Evolutionary conservation across 371 early-diverging fungal species (phyloP), one percentile per base, ranked within the genome.

Genomic region (Mortierella sp.): DNA sequence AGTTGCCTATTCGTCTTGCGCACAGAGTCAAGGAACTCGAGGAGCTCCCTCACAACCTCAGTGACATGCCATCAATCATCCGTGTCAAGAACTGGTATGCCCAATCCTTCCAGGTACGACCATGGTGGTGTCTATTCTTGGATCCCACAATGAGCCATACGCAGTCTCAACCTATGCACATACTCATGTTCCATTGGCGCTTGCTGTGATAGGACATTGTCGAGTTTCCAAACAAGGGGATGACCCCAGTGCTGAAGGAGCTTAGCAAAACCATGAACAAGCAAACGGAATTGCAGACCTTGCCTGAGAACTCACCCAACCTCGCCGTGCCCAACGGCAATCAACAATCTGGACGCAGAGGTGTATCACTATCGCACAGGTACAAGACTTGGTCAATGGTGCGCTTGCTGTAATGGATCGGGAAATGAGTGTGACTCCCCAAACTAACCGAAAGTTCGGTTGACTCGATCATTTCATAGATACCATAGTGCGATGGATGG

Each of bases 21-120:
- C 96, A 95, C 68, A 88, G 98, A 41, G 97, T 97, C 17, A 95
- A 96, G 46, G 98, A 98, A 78, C 86, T 98, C 40, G 97, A 96
- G 53, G 89, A 91, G 58, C 84, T 97, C 25, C 98, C 98, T 0
- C 83, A 92, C 63, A 86, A 85, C 64, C 84, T 98, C 22, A 91
- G 90, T 56, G 86, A 91, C 24, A 96, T 96, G 96, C 93, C 93
- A n/a, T 92, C 94, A 6, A 93, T 98, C 55, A 60, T 88, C 43
- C 88, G 89, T 41, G 98, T 98, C 45, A 95, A 96, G 79, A 86
- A 95, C 65, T 96, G 96, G 97, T 98, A 98, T 77, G 90, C 94
- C 37, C 93, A 96, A 62, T 93, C 94, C 49, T 98, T 96, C 81
- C 84, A 92, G 82, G 92, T 90, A 87, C 34, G 19, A 41, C 21